Conservation (phyloP, 2,329 filamentous ascomycete species). For the Beauveria scarabaeidicola region DNA sequence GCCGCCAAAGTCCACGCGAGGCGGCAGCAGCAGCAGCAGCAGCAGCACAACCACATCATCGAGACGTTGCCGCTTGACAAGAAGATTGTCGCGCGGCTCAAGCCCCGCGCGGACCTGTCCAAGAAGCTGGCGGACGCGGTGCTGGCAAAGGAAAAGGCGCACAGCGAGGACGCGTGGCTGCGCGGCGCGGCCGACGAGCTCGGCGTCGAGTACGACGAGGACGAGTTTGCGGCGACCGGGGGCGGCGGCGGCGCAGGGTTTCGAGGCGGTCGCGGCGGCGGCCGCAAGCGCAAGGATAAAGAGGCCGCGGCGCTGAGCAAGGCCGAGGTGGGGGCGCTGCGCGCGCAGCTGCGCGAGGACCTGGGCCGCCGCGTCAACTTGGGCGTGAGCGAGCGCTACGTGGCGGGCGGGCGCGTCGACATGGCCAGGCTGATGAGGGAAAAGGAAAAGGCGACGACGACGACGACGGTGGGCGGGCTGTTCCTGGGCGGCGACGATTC, state of each 20-base stretch:
- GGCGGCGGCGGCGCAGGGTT: slow-evolving; percentile 44
- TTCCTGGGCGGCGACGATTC: slow-evolving; percentile 48
- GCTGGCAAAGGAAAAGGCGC: slow-evolving; percentile 80
- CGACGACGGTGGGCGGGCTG: slow-evolving; percentile 21
- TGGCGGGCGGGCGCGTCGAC: slow-evolving; percentile 79
- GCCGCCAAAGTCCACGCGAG: slow-evolving; percentile 76
- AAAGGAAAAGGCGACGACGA: slow-evolving; percentile 43
- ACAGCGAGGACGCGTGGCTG: slow-evolving; percentile 78
- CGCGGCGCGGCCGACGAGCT: slow-evolving; percentile 80
- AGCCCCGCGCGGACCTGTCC: slow-evolving; percentile 68
- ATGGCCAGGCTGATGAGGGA: slow-evolving; percentile 60
- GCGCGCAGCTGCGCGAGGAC: slow-evolving; percentile 63
- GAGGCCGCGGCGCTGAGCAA: slow-evolving; percentile 61
- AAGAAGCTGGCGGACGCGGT: slow-evolving; percentile 78
- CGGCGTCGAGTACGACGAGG: slow-evolving; percentile 90
- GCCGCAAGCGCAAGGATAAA: slow-evolving; percentile 66
- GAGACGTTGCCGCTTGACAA: slow-evolving; percentile 77
- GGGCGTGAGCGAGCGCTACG: slow-evolving; percentile 79
- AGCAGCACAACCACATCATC: slow-evolving; percentile 55
- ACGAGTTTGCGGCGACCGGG: slow-evolving; percentile 76
- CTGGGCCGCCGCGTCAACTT: slow-evolving; percentile 70
- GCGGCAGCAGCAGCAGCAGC: slow-evolving; percentile 22
- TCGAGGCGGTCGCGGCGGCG: slow-evolving; percentile 60
- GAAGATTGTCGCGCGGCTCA: slow-evolving; percentile 66
- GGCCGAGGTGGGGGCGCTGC: slow-evolving; percentile 60